Evolutionary conservation across 139 green algal species (phyloP).

Genomic region (Chlorella sp.): DNA sequence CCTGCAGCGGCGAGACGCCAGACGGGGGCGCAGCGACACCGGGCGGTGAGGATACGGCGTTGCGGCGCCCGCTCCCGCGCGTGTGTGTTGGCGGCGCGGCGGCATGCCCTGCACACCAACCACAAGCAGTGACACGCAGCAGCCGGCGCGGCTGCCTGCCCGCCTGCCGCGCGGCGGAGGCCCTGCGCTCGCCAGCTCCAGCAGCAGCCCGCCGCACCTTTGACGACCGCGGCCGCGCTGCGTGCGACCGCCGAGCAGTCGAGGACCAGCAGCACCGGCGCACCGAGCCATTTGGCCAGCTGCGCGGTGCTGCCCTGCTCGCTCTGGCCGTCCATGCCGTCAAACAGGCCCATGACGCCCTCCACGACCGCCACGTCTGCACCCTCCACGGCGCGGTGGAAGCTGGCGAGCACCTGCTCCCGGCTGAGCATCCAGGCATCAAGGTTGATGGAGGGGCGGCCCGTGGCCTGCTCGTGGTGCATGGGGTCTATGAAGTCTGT

Average conservation of each 20-base stretch:
- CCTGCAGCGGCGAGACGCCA: too few relatives aligned
- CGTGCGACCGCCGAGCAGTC: conserved; percentile 68
- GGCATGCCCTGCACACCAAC: too few relatives aligned
- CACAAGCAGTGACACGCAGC: too few relatives aligned
- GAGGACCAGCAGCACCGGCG: conserved; percentile 85
- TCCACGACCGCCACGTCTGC: conserved; percentile 85
- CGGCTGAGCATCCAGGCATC: conserved; percentile 82
- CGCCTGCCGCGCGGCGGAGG: too few relatives aligned
- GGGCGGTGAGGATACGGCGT: too few relatives aligned
- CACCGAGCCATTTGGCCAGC: conserved; percentile 74
- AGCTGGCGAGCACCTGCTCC: conserved; percentile 51
- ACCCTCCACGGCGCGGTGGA: conserved; percentile 39
- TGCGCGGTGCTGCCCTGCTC: conserved; percentile 80
- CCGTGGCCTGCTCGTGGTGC: conserved; percentile 71
- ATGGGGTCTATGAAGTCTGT: conserved; percentile 78
- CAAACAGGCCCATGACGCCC: conserved; percentile 83
- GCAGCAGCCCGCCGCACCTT: too few relatives aligned
- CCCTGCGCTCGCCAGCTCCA: too few relatives aligned
- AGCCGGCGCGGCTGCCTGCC: too few relatives aligned
- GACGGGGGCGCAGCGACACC: conserved; percentile 42
- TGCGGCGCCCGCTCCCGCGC: too few relatives aligned
- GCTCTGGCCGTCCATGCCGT: conserved; percentile 64
- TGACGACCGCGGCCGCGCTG: conserved; percentile 67
- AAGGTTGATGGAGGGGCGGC: conserved; percentile 75
- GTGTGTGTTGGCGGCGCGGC: too few relatives aligned